Evolutionary conservation across 768 basidiomycete genomes (phyloP).

Genomic region (Phlebiopsis gigantea): DNA sequence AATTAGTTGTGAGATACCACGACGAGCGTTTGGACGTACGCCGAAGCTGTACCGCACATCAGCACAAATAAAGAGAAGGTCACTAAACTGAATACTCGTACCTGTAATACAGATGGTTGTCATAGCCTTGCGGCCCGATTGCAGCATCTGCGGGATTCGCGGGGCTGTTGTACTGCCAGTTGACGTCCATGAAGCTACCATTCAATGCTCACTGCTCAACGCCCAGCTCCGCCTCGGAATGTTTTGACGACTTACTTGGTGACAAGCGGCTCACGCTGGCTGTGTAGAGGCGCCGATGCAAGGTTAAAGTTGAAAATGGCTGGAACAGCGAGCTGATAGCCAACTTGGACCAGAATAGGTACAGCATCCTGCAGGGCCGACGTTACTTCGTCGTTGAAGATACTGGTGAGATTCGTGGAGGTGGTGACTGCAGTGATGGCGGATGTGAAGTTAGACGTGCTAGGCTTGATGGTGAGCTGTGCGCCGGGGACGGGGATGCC

Average conservation of each 20-base stretch:
- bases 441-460: conserved; percentile 31
- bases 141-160: conserved; percentile 67
- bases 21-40: conserved; percentile 29
- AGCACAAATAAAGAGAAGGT: not conserved
- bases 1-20: conserved; percentile 1
- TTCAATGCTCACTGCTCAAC: not conserved
- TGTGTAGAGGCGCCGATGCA: conserved; percentile 18
- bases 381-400: conserved; percentile 27
- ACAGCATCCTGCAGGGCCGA: conserved; percentile 31
- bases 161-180: conserved; percentile 69
- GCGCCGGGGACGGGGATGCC: conserved; percentile 43
- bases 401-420: conserved; percentile 1
- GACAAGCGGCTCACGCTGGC: conserved; percentile 24
- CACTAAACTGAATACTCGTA: conserved; percentile 27
- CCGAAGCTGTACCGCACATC: conserved; percentile 50
- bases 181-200: conserved; percentile 72
- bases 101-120: conserved; percentile 78
- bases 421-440: conserved; percentile 23
- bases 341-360: conserved; percentile 31
- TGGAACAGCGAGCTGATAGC: conserved; percentile 16
- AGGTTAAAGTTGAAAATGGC: conserved; percentile 19
- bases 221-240: too few species aligned
- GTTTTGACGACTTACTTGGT: conserved; percentile 31
- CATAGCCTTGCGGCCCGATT: conserved; percentile 68
- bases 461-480: conserved; percentile 16